Percentiles rank a stretch among this genome's conserved stretches.
phyloP scores from a whole-genome alignment of 2,329 filamentous ascomycete species.

The Dactylella cylindrospora region DNA sequence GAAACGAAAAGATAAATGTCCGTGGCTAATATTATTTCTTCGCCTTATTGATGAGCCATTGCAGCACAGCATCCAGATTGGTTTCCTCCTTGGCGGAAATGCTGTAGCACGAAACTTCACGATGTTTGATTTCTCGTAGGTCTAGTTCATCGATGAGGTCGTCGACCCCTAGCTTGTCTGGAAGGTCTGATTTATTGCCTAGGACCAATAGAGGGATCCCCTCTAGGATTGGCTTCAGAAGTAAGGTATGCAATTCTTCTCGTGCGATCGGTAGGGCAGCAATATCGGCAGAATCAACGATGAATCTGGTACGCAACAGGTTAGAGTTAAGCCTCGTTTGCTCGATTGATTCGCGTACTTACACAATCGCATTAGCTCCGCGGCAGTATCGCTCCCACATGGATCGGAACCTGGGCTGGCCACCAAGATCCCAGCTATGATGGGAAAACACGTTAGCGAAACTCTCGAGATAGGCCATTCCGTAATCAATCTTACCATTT shows the following conservation, averaged over 20 bases:
- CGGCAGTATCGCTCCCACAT: constrained; percentile 99
- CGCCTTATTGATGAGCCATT: constrained; percentile 91
- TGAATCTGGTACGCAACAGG: constrained; percentile 63
- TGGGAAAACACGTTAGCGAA: constrained; percentile 10
- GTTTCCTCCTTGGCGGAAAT: constrained; percentile 99
- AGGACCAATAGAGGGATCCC: constrained; percentile 91
- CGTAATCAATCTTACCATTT: constrained; percentile 68
- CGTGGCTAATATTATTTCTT: constrained; percentile 61
- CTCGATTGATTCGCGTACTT: constrained; percentile 50
- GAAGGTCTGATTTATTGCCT: constrained; percentile 94
- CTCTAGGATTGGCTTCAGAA: constrained; percentile 78
- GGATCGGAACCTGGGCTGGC: constrained; percentile 91
- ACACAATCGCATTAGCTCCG: constrained; percentile 94
- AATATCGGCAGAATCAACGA: constrained; percentile 91
- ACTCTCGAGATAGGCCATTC: not conserved
- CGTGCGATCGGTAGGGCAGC: constrained; percentile 74
- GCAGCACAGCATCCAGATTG: constrained; percentile 92
- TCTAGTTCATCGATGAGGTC: constrained; percentile 92
- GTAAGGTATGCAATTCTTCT: constrained; percentile 86
- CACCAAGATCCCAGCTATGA: constrained; percentile 85
- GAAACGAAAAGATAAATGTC: constrained; percentile 14
- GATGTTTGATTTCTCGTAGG: constrained; percentile 81
- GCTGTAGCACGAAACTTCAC: constrained; percentile 97
- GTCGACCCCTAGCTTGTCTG: constrained; percentile 87
- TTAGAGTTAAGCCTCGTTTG: constrained; percentile 8